These are phyloP conservation scores for Aquilaria agallochum DNA, from an alignment of 441 rosid species.

Conservation along the genomic window DNA sequence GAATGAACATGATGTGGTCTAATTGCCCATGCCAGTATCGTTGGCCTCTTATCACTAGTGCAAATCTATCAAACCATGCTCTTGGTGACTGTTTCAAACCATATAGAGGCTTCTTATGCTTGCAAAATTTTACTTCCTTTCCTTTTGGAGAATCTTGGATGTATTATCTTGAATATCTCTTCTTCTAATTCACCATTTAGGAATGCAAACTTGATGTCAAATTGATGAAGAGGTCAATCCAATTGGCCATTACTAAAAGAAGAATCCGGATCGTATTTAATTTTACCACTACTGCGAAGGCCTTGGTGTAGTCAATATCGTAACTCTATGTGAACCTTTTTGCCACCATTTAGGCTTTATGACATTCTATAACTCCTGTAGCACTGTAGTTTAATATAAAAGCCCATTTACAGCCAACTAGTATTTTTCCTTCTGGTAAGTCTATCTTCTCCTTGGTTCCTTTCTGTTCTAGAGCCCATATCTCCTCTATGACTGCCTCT, in stretches of 20 bases:
- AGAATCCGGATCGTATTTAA: neutral
- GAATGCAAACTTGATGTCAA: constrained; percentile 2
- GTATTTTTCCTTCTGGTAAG: neutral
- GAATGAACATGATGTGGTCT: neutral
- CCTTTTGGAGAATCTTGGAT: neutral
- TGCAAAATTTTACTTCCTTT: neutral
- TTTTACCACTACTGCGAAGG: neutral
- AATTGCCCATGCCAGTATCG: neutral
- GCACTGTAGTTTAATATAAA: neutral
- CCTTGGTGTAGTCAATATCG: neutral
- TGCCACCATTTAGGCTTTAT: neutral
- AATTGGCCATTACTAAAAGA: neutral
- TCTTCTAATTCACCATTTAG: constrained; percentile 1
- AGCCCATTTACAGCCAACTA: neutral
- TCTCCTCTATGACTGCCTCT: too few relatives aligned
- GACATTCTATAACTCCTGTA: neutral
- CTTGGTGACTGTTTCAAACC: neutral
- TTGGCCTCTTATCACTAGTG: neutral
- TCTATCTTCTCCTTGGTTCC: neutral
- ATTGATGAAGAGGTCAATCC: neutral
- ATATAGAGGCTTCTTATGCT: neutral
- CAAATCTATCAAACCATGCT: neutral
- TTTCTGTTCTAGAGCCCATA: neutral
- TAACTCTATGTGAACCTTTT: neutral
- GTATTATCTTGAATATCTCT: constrained; percentile 3